A percentile compares a stretch with the other conserved stretches of the same genome.
Conservation (phyloP, 2,329 filamentous ascomycete genomes). For the Parastagonospora nodorum region DNA sequence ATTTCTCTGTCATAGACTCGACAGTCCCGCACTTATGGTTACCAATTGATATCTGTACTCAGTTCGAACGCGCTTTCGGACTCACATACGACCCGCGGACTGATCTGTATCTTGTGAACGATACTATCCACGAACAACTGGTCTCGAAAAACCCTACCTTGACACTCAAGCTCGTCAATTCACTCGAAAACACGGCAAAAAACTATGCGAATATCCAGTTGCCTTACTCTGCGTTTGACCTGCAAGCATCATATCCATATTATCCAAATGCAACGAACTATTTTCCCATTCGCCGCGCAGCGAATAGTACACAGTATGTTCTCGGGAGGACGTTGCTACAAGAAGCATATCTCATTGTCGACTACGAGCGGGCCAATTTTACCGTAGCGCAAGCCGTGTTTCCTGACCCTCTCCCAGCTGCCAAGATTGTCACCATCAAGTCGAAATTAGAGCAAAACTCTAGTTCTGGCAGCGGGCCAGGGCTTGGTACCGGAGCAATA, state of each 20-base stretch:
- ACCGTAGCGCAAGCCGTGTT: conserved; percentile 49
- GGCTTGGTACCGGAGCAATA: conserved; percentile 35
- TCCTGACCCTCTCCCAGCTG: conserved; percentile 35
- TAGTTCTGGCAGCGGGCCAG: conserved; percentile 5
- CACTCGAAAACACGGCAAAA: conserved; percentile 32
- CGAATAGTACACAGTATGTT: conserved; percentile 61
- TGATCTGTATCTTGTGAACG: conserved; percentile 48
- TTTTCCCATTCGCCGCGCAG: conserved; percentile 67
- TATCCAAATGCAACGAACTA: conserved; percentile 68
- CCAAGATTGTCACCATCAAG: conserved; percentile 34
- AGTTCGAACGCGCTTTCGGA: conserved; percentile 48
- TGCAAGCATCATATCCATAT: conserved; percentile 56
- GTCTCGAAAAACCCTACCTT: conserved; percentile 39
- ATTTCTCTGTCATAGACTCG: conserved; percentile 49
- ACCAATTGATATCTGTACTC: conserved; percentile 45
- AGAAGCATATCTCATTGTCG: conserved; percentile 61
- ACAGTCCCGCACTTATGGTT: conserved; percentile 50
- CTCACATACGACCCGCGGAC: conserved; percentile 45
- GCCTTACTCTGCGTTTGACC: conserved; percentile 56
- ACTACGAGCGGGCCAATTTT: conserved; percentile 54
- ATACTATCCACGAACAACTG: conserved; percentile 42
- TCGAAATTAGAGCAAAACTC: conserved; percentile 7
- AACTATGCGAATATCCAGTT: conserved; percentile 51
- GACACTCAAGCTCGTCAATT: conserved; percentile 45
- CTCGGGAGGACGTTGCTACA: conserved; percentile 72